Base-by-base conservation (phyloP, 768 basidiomycete species). In the Stropharia rugosoannulata region DNA sequence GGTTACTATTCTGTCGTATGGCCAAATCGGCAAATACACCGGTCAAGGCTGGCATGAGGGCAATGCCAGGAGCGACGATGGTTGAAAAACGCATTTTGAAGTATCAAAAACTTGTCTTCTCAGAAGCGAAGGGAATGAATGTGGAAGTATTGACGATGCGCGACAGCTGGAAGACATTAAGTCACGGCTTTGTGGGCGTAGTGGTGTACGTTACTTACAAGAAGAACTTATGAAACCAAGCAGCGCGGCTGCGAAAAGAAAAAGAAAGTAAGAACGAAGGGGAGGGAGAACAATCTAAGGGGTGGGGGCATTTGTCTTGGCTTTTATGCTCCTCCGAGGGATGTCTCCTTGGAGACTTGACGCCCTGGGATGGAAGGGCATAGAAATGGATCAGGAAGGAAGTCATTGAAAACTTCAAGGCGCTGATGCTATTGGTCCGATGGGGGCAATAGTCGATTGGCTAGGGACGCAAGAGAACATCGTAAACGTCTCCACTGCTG, bases 211-310 rank as follows among this genome's bases (percentile, higher is more conserved):
- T 12, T 4, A 18, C 11, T 2, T 8, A 49, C 52, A 44, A 38
- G 18, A 61, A 38, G 54, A 15, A 45, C 40, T 15, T 27, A 57
- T 41, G 36, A 37, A 40, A 27, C 49, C 44, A 40, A 47, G 75
- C 83, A 84, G 83, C 84, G 57, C 83, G 68, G 84, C 82, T 84
- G 83, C 81, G 32, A 59, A 64, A 66, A 65, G 63, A 62, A 66
- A 65, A 64, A 61, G 58, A 64, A 66, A 61, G 46, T 48, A 59
- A 64, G 59, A 66, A 63, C 59, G 64, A 66, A 65, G 63, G 29
- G 29, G 9, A 57, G 56, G 63, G 62, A 66, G 62, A 60, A 49
- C 55, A 51, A 29, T 50, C 48, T 50, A 58, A 64, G 41, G 58
- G 62, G 64, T 56, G 63, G 60, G 41, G 35, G 16, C 54, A 52